A percentile compares a stretch with the other conserved stretches of the same genome.
phyloP scores from a whole-genome alignment of 2,329 filamentous ascomycete genomes.

The Alternaria gansuensis region DNA sequence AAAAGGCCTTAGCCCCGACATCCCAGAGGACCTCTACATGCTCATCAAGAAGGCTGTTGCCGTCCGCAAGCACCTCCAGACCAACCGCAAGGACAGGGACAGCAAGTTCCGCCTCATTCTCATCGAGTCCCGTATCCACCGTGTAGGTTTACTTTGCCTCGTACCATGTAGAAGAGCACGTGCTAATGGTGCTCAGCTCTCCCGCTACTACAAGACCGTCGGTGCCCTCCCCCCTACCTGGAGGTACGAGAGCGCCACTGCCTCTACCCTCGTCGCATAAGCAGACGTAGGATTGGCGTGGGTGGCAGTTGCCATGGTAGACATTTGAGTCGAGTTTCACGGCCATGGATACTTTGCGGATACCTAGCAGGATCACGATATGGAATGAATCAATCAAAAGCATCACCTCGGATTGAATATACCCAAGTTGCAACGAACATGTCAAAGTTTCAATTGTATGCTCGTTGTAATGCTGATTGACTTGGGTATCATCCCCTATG shows the following conservation, averaged over 20 bases:
- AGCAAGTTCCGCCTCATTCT: constrained; percentile 99
- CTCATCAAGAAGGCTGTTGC: constrained; percentile 96
- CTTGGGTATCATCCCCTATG: constrained; percentile 32
- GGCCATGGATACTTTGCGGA: constrained; percentile 50
- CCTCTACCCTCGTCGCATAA: constrained; percentile 60
- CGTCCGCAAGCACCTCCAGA: constrained; percentile 99
- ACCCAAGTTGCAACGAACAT: constrained; percentile 28
- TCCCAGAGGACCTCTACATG: constrained; percentile 99
- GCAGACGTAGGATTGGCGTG: constrained; percentile 48
- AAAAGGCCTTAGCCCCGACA: constrained; percentile 93
- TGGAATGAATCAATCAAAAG: constrained; percentile 51
- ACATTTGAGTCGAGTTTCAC: constrained; percentile 50
- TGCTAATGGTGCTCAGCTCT: constrained; percentile 62
- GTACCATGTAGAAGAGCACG: not conserved
- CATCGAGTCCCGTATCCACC: constrained; percentile 99
- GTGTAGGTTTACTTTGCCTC: constrained; percentile 53
- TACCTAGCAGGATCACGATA: constrained; percentile 48
- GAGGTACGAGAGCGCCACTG: constrained; percentile 98
- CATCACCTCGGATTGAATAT: constrained; percentile 42
- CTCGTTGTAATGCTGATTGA: constrained; percentile 20
- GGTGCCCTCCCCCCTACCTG: constrained; percentile 86
- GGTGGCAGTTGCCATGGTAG: constrained; percentile 36
- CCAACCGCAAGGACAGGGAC: constrained; percentile 99
- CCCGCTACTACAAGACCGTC: constrained; percentile 99
- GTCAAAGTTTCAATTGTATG: constrained; percentile 11